Conservation (phyloP, 202 grass and related monocot genomes). For the Setaria viridis region DNA sequence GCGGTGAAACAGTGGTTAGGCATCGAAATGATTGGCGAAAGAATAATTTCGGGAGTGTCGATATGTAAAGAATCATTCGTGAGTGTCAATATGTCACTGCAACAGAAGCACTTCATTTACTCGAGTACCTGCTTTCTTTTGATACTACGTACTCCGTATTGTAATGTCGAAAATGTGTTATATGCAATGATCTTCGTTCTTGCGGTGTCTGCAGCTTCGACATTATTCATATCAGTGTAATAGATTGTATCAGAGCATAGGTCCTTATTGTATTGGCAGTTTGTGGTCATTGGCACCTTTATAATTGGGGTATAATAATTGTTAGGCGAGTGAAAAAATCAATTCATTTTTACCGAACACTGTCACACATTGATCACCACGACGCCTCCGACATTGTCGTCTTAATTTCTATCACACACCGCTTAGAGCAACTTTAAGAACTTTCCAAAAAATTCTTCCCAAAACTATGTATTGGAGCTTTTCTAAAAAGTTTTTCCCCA, state of each 20-base stretch:
- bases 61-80: conserved; percentile 2
- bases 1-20: conserved; percentile 20
- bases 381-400: too few species aligned
- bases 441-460: too few species aligned
- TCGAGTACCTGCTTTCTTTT: background rate
- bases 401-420: too few species aligned
- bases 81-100: background rate
- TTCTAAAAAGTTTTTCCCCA: too few species aligned
- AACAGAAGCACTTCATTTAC: background rate
- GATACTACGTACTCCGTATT: background rate
- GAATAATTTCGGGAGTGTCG: conserved; percentile 12
- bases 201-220: background rate
- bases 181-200: background rate
- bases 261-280: background rate
- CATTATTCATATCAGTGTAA: too few species aligned
- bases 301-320: too few species aligned
- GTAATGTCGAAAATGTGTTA: background rate
- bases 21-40: background rate
- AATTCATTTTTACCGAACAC: too few species aligned
- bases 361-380: too few species aligned
- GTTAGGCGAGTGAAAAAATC: too few species aligned
- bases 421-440: too few species aligned
- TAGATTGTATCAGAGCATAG: background rate
- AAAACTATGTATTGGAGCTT: too few species aligned
- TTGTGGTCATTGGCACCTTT: background rate